These are phyloP conservation scores for Xylariaceae sp. DNA, from an alignment of 2,329 filamentous ascomycete species.

Conservation along the genomic window DNA sequence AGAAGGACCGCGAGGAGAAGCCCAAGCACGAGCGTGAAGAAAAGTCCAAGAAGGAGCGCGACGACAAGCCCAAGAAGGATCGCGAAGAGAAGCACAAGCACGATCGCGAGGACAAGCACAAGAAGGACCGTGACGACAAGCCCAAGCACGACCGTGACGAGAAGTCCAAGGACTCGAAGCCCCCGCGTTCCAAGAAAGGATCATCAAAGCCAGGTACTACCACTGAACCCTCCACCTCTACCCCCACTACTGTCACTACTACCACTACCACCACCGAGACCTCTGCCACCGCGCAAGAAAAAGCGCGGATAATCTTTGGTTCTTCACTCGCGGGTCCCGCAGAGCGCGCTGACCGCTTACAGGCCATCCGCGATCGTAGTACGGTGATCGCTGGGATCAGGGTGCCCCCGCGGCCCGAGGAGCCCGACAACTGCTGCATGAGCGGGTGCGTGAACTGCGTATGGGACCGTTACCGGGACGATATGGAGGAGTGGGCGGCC, in stretches of 20 bases:
- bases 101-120: neutral
- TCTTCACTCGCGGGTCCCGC: constrained; percentile 69
- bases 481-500: constrained; percentile 81
- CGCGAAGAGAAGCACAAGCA: neutral
- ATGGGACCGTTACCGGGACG: constrained; percentile 87
- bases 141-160: constrained; percentile 15
- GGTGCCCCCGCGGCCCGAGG: constrained; percentile 76
- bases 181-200: constrained; percentile 15
- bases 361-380: constrained; percentile 53
- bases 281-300: constrained; percentile 46
- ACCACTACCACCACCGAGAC: constrained; percentile 33
- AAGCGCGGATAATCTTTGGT: constrained; percentile 71
- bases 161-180: constrained; percentile 33
- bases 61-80: constrained; percentile 28
- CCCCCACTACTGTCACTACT: constrained; percentile 27
- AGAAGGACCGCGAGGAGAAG: constrained; percentile 32
- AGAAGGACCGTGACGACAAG: constrained; percentile 33
- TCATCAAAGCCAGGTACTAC: constrained; percentile 28
- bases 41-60: constrained; percentile 32
- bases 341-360: constrained; percentile 58
- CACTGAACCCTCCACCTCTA: constrained; percentile 16
- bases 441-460: constrained; percentile 97
- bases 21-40: constrained; percentile 32
- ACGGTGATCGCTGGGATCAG: constrained; percentile 69
- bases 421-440: constrained; percentile 99